These are phyloP conservation scores for Didymella pinodella DNA, from an alignment of 2,329 filamentous ascomycete genomes.

Conservation along the genomic window DNA sequence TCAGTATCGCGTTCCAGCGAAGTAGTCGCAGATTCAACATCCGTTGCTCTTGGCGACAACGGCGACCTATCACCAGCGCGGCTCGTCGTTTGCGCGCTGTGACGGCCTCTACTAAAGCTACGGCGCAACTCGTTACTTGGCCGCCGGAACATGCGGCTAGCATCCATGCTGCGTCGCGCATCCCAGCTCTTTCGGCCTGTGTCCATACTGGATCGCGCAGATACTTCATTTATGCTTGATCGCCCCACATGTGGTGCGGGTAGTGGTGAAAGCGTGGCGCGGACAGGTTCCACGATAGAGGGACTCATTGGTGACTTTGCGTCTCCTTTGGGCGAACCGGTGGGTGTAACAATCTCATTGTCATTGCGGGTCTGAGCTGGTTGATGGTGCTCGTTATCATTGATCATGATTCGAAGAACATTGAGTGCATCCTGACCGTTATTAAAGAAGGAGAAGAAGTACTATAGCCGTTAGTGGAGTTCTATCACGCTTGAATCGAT, in stretches of 20 bases:
- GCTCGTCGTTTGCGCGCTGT: slow-evolving; percentile 61
- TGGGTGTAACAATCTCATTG: slow-evolving; percentile 26
- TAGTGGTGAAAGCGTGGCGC: slow-evolving; percentile 55
- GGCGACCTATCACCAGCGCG: slow-evolving; percentile 60
- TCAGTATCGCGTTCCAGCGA: slow-evolving; percentile 77
- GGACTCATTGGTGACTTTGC: slow-evolving; percentile 30
- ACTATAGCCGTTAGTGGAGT: slow-evolving; percentile 59
- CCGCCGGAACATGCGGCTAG: slow-evolving; percentile 62
- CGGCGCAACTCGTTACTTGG: slow-evolving; percentile 55
- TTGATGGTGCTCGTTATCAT: slow-evolving; percentile 63
- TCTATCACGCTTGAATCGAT: neutral
- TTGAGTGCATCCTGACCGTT: slow-evolving; percentile 84
- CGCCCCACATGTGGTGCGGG: slow-evolving; percentile 44
- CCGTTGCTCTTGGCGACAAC: slow-evolving; percentile 62
- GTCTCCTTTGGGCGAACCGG: slow-evolving; percentile 23
- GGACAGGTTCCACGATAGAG: slow-evolving; percentile 51
- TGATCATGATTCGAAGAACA: slow-evolving; percentile 75
- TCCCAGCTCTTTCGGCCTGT: slow-evolving; percentile 51
- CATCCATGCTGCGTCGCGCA: slow-evolving; percentile 47
- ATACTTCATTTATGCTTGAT: slow-evolving; percentile 55
- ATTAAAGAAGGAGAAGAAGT: slow-evolving; percentile 96
- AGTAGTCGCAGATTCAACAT: slow-evolving; percentile 77
- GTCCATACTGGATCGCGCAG: slow-evolving; percentile 52
- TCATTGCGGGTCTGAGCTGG: slow-evolving; percentile 18
- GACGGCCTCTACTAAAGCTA: slow-evolving; percentile 69